Conservation (phyloP, 2,329 filamentous ascomycete genomes). For the Thielaviopsis euricoi region DNA sequence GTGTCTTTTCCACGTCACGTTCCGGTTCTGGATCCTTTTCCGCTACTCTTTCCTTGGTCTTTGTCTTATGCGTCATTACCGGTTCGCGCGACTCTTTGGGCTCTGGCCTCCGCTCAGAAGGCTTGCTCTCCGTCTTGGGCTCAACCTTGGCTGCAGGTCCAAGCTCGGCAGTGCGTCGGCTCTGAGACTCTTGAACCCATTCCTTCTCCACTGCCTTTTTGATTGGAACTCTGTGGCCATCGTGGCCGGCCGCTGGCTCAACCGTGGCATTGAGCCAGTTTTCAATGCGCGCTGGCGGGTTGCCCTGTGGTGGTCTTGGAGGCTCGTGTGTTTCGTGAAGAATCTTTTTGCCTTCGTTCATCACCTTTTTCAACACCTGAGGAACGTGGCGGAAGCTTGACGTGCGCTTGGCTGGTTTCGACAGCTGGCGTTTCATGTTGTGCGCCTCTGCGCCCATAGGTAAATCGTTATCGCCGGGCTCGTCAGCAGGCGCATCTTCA, state of each 20-base stretch:
- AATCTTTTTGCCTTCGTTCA: constrained; percentile 48
- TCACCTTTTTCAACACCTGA: constrained; percentile 48
- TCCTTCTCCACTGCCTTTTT: constrained; percentile 21
- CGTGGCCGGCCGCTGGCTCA: constrained; percentile 40
- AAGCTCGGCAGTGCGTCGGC: constrained; percentile 6
- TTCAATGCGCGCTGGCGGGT: constrained; percentile 41
- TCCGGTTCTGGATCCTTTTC: constrained; percentile 16
- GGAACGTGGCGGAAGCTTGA: constrained; percentile 43
- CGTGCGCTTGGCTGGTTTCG: constrained; percentile 32
- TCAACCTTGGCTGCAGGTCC: neutral
- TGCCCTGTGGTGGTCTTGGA: constrained; percentile 29
- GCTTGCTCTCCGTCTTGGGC: neutral
- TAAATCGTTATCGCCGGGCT: constrained; percentile 30
- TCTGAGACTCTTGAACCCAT: constrained; percentile 13
- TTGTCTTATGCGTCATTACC: neutral
- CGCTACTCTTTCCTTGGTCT: constrained; percentile 11
- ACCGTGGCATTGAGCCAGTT: constrained; percentile 47
- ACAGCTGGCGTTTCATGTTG: constrained; percentile 21
- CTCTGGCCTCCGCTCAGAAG: neutral
- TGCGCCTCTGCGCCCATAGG: constrained; percentile 31
- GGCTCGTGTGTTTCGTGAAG: constrained; percentile 44
- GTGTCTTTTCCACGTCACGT: constrained; percentile 1
- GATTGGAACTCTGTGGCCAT: constrained; percentile 15
- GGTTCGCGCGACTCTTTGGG: neutral
- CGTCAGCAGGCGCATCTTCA: constrained; percentile 50